These are phyloP conservation scores for Vairimorpha necatrix DNA, from an alignment of 371 early-diverging fungal genomes.

Conservation along the genomic window DNA sequence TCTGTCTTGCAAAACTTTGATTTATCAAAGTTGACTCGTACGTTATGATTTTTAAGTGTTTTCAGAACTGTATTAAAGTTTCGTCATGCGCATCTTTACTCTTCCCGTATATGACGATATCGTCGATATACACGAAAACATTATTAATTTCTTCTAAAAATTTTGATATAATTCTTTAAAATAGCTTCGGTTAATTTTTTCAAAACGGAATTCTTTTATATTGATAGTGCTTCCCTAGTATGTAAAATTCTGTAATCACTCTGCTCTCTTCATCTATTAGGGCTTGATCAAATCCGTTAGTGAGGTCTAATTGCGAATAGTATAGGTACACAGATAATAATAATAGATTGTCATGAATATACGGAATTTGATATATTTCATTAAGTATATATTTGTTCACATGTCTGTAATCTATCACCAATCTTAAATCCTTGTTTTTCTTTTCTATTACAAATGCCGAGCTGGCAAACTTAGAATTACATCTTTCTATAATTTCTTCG, in stretches of 20 bases:
- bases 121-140: background rate
- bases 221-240: background rate
- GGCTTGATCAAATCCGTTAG: background rate
- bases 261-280: background rate
- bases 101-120: background rate
- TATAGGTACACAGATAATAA: background rate
- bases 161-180: background rate
- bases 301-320: background rate
- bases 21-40: background rate
- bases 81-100: background rate
- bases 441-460: no score
- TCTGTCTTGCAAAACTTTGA: background rate
- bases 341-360: conserved; percentile 1
- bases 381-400: background rate
- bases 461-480: background rate
- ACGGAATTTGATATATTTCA: background rate
- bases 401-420: background rate
- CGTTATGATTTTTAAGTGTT: background rate
- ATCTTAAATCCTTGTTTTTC: background rate
- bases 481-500: background rate
- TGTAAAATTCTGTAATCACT: background rate
- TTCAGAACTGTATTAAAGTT: background rate
- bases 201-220: conserved; percentile 8
- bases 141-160: background rate
- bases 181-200: background rate